phyloP scores from a whole-genome alignment of 441 rosid genomes.

The Daphne laureola region DNA sequence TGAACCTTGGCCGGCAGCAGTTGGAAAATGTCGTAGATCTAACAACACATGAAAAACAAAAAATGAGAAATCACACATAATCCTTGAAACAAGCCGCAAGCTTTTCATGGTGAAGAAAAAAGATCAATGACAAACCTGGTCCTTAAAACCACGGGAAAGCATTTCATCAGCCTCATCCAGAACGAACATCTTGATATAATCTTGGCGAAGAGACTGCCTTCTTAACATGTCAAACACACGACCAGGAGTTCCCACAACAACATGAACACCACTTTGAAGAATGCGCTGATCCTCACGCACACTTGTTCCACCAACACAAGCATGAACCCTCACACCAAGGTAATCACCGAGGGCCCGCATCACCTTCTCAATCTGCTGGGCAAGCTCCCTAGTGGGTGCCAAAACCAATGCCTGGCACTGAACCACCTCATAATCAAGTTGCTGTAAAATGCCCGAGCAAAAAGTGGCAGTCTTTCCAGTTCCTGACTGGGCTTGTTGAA shows the following conservation, averaged over 20 bases:
- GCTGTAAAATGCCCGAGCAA: slow-evolving; percentile 61
- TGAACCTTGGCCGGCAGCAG: slow-evolving; percentile 41
- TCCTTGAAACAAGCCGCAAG: neutral
- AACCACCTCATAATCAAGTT: slow-evolving; percentile 36
- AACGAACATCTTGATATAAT: slow-evolving; percentile 51
- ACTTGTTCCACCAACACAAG: slow-evolving; percentile 63
- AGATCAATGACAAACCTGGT: slow-evolving; percentile 31
- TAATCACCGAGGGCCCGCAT: slow-evolving; percentile 64
- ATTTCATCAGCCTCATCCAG: slow-evolving; percentile 68
- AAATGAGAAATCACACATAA: neutral
- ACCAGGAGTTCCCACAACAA: slow-evolving; percentile 67
- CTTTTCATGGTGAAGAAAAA: neutral
- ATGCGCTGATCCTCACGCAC: slow-evolving; percentile 63
- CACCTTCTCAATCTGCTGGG: slow-evolving; percentile 67
- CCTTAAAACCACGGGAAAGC: slow-evolving; percentile 66
- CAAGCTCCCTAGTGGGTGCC: slow-evolving; percentile 65
- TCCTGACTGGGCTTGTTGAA: slow-evolving; percentile 68
- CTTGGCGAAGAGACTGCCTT: slow-evolving; percentile 50
- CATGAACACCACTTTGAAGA: slow-evolving; percentile 58
- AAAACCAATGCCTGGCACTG: slow-evolving; percentile 59
- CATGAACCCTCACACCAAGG: slow-evolving; percentile 61
- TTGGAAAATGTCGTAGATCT: slow-evolving; percentile 59
- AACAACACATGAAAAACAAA: no score
- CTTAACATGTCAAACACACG: slow-evolving; percentile 70
- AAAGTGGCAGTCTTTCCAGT: slow-evolving; percentile 66